Base-by-base conservation (phyloP, 2,329 filamentous ascomycete genomes). In the Claviceps capensis region DNA sequence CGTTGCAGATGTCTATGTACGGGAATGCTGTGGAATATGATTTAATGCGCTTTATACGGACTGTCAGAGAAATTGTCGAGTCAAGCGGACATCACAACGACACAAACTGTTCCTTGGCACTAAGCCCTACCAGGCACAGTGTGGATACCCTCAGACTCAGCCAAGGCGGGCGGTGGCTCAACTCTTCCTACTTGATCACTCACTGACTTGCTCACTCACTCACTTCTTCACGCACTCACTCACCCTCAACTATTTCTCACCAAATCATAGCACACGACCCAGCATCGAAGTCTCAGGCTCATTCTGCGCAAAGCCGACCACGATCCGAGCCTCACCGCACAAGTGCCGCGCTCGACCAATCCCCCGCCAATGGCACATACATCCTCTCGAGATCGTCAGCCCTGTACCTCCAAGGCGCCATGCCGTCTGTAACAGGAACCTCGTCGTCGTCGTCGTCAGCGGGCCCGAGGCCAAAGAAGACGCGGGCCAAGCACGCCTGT, bases 401-500 rank as follows among this genome's bases (percentile, higher is more conserved):
- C 5, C 26, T 23, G 37, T 38, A 11, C 14, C 44, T n/a, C 17
- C n/a, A 23, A 37, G 26, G 45, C 50, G 50, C 50, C 45, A 52
- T 52, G 50, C 50, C 50, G 40, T 38, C 37, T 19, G 16, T 16
- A 22, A 16, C 46, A 43, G 16, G 36, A 36, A 17, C 40, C 2
- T 17, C n/a, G 7, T 14, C 42, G 42, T 23, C 42, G 42, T 23
- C 26, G 44, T 23, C 37, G 8, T 19, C 47, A 16, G 13, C 45
- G 26, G 17, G 13, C n/a, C 37, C n/a, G 17, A 54, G 47, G 22
- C 71, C 73, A 42, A 63, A 61, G 42, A 62, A 64, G 49, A 60
- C 60, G 30, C 61, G 65, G 30, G 65, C 65, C 6, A 67, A 65
- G 51, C 65, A 65, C 50, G 65, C 65, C 19, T 67, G 65, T 52